Evolutionary conservation across 2,329 filamentous ascomycete species (phyloP), one percentile per base, ranked within the genome.

Genomic region (Sarocladiaceae sp.): DNA sequence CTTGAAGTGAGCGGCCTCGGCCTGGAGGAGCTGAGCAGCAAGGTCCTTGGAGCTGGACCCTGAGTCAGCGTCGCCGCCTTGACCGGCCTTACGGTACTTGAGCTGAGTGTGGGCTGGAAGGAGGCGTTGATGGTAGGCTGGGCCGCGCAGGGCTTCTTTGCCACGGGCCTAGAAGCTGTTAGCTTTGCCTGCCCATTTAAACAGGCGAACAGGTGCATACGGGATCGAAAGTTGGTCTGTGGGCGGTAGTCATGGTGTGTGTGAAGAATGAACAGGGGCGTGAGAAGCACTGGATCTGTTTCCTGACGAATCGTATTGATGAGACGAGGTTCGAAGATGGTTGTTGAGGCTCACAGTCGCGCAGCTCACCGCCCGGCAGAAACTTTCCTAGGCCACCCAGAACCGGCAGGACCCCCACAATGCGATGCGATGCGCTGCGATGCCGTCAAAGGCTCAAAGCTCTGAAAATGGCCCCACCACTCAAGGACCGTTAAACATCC

Each of bases 191-290:
- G 16, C 16, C 11, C n/a, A 39, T 16, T 50, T 50, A 55, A 63
- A 59, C 16, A 27, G 51, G n/a, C 12, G 40, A 10, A 24, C 3
- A 21, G 29, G 43, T 23, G 52, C 73, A 52, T 77, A 90, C 87
- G 52, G 93, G 93, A 64, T 98, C 93, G 61, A 98, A 98, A 0
- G 93, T 98, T 46, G 93, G 93, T 69, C 93, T 85, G 54, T 84
- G 80, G 33, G 80, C 80, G 66, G 73, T 78, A 52, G 80, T 83
- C 80, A 84, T 83, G 29, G 47, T 54, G 10, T 15, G 29, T 34
- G 15, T 4, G 20, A 19, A 19, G 33, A 7, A 29, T 29, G 23
- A 27, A 21, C 33, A 29, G 42, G 12, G 29, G 48, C 18, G n/a
- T 43, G 23, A 19, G 29, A 39, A 12, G 20, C n/a, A 13, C 23